A percentile compares a stretch with the other conserved stretches of the same genome.
phyloP scores from a whole-genome alignment of 2,329 filamentous ascomycete species.

The Apiospora koreana region DNA sequence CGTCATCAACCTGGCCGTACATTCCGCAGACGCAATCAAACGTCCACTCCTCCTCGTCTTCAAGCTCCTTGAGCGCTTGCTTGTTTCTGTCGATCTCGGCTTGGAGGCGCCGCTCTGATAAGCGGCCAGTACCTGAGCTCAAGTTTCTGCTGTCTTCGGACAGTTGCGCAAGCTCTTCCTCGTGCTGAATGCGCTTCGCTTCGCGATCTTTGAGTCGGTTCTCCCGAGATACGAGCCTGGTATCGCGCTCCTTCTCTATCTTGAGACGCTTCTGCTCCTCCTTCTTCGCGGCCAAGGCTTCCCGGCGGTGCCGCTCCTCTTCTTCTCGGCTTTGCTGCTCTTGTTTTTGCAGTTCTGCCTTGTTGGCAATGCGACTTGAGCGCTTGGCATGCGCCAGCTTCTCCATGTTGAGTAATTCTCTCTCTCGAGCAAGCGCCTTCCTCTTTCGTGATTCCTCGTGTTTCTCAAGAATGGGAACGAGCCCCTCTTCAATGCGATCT shows the following conservation, averaged over 20 bases:
- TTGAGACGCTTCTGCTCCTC: slow-evolving; percentile 62
- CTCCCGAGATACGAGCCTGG: slow-evolving; percentile 80
- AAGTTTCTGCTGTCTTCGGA: slow-evolving; percentile 69
- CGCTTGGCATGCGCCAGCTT: slow-evolving; percentile 93
- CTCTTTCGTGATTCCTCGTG: slow-evolving; percentile 73
- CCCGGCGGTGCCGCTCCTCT: slow-evolving; percentile 63
- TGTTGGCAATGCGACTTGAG: slow-evolving; percentile 84
- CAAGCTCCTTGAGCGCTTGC: slow-evolving; percentile 72
- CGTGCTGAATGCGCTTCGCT: slow-evolving; percentile 76
- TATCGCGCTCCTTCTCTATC: slow-evolving; percentile 73
- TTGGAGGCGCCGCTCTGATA: slow-evolving; percentile 80
- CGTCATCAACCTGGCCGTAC: slow-evolving; percentile 91
- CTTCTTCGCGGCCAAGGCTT: slow-evolving; percentile 67
- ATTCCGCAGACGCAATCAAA: slow-evolving; percentile 94
- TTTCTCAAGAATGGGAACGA: slow-evolving; percentile 82
- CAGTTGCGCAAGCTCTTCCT: slow-evolving; percentile 78
- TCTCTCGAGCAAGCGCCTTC: slow-evolving; percentile 68
- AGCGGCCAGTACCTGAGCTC: slow-evolving; percentile 55
- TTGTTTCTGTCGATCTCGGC: slow-evolving; percentile 79
- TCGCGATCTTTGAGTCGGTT: slow-evolving; percentile 85
- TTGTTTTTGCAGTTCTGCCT: slow-evolving; percentile 74
- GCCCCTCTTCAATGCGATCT: slow-evolving; percentile 71
- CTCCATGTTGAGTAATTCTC: slow-evolving; percentile 77
- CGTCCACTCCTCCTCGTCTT: slow-evolving; percentile 75
- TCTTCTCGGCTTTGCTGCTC: slow-evolving; percentile 73